A percentile compares a stretch with the other conserved stretches of the same genome.
Evolutionary conservation across 441 rosid genomes (phyloP).

Genomic region (Pelargonium cotyledonis): DNA sequence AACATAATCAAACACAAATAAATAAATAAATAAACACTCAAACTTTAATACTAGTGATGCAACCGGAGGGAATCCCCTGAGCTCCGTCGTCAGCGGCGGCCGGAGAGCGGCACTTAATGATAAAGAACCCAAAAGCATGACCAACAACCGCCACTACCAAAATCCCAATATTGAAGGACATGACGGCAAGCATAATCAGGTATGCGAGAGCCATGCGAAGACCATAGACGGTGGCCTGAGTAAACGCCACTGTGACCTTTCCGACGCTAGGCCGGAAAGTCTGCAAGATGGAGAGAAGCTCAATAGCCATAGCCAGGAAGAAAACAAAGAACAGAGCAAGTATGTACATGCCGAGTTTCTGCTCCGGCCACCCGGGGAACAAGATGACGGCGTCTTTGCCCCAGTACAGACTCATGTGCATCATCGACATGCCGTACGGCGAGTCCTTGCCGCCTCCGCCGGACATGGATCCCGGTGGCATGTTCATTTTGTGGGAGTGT

Average conservation of each 20-base stretch:
- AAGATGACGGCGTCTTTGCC: constrained; percentile 41
- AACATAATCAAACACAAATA: not conserved
- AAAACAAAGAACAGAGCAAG: constrained; percentile 36
- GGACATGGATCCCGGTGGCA: constrained; percentile 20
- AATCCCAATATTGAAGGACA: constrained; percentile 58
- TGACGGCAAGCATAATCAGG: constrained; percentile 58
- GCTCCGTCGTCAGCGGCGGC: not conserved
- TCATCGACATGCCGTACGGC: constrained; percentile 26
- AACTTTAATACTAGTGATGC: constrained; percentile 16
- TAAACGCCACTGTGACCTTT: constrained; percentile 2
- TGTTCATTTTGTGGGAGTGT: not conserved
- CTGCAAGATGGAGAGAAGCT: constrained; percentile 29
- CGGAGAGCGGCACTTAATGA: constrained; percentile 24
- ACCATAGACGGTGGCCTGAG: constrained; percentile 24
- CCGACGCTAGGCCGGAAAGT: not conserved
- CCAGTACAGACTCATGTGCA: constrained; percentile 60
- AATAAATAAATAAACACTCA: constrained; percentile 11
- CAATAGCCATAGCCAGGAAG: constrained; percentile 30
- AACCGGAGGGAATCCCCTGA: not conserved
- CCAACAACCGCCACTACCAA: constrained; percentile 47
- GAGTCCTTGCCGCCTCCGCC: constrained; percentile 20
- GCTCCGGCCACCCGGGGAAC: constrained; percentile 57
- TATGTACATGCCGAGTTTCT: constrained; percentile 40
- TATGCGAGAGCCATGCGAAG: constrained; percentile 40
- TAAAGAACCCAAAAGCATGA: constrained; percentile 37